These are phyloP conservation scores for Schizochytrium sp. DNA, from an alignment of 108 stramenopile species.

Conservation along the genomic window DNA sequence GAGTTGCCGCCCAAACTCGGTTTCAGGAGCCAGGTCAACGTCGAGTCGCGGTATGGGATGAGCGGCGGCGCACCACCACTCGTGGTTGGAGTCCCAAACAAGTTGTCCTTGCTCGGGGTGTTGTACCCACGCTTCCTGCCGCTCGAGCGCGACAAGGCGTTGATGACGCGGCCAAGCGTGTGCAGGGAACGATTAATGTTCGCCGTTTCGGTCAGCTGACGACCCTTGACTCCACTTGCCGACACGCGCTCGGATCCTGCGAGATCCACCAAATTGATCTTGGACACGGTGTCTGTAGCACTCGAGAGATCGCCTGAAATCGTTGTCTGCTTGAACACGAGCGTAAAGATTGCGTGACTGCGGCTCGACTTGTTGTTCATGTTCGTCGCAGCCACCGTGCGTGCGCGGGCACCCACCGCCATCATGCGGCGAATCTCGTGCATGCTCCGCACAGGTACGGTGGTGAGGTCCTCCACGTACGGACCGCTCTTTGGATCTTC, in stretches of 20 bases:
- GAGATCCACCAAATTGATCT: conserved; percentile 56
- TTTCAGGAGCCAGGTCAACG: conserved; percentile 47
- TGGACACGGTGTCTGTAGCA: conserved; percentile 18
- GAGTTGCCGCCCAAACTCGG: conserved; percentile 25
- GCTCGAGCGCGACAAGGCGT: background rate
- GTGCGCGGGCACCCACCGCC: conserved; percentile 27
- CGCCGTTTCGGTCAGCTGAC: conserved; percentile 46
- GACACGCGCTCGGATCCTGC: conserved; percentile 57
- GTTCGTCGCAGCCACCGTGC: conserved; percentile 41
- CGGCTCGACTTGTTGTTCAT: conserved; percentile 48
- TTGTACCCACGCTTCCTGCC: background rate
- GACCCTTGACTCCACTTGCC: conserved; percentile 48
- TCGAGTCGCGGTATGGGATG: conserved; percentile 54
- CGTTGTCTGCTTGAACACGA: conserved; percentile 29
- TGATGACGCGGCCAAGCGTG: conserved; percentile 30
- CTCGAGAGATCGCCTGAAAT: background rate
- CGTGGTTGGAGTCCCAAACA: background rate
- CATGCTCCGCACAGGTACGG: conserved; percentile 25
- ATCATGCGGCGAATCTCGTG: conserved; percentile 34
- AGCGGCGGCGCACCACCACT: background rate
- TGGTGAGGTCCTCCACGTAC: conserved; percentile 32
- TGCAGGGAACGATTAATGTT: conserved; percentile 41
- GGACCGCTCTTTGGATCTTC: conserved; percentile 26
- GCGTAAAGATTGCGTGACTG: conserved; percentile 47
- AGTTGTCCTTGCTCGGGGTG: background rate